These are phyloP conservation scores for Lycium barbarum DNA, from an alignment of 257 asterid species.

Conservation along the genomic window DNA sequence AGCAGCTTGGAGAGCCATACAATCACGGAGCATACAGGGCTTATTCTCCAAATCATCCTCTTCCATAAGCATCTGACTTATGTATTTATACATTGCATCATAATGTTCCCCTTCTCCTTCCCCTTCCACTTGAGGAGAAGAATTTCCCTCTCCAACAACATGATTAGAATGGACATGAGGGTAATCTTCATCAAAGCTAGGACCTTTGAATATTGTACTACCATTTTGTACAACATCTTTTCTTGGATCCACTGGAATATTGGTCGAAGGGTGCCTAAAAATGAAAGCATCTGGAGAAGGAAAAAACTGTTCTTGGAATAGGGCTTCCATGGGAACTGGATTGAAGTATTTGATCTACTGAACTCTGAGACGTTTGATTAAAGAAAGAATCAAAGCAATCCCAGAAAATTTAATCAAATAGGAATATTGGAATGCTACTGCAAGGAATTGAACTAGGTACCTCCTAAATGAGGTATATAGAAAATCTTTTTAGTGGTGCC, in stretches of 20 bases:
- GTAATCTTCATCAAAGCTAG: conserved; percentile 23
- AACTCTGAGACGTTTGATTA: conserved; percentile 10
- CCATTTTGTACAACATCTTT: neutral
- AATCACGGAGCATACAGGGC: conserved; percentile 47
- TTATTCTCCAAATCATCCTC: conserved; percentile 44
- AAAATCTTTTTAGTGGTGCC: neutral
- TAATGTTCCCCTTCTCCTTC: conserved; percentile 35
- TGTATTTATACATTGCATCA: conserved; percentile 44
- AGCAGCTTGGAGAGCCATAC: conserved; percentile 45
- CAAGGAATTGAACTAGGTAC: neutral
- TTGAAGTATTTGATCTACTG: neutral
- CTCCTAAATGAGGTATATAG: neutral
- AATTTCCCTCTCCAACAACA: neutral
- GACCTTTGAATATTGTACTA: neutral
- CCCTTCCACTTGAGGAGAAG: conserved; percentile 26
- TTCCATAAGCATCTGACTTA: conserved; percentile 48
- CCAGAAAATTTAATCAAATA: neutral
- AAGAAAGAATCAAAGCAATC: neutral
- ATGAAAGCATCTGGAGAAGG: conserved; percentile 11
- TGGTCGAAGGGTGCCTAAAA: conserved; percentile 12
- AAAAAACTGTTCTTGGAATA: conserved; percentile 12
- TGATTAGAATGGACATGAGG: neutral
- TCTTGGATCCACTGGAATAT: conserved; percentile 10
- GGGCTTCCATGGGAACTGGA: conserved; percentile 11
- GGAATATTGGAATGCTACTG: neutral